phyloP scores from a whole-genome alignment of 1,284 basidiomycete genomes.

The Volvariella surrecta region DNA sequence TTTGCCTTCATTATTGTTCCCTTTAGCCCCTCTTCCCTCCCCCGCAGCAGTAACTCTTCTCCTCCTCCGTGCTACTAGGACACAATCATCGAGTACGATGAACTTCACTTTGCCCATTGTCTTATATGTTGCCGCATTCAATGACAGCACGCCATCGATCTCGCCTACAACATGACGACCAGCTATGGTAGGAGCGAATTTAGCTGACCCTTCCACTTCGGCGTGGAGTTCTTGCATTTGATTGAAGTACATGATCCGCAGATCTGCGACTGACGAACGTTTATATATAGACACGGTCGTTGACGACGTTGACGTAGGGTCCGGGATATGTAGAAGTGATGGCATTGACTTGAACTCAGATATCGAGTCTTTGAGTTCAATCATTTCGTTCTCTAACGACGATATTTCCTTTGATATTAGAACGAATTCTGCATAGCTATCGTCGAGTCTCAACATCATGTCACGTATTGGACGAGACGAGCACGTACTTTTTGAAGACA shows the following conservation, averaged over 20 bases:
- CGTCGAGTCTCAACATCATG: conserved; percentile 1
- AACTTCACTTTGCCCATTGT: conserved; percentile 83
- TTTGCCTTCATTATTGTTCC: conserved; percentile 44
- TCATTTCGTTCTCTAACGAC: conserved; percentile 94
- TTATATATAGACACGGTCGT: conserved; percentile 45
- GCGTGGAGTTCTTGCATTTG: conserved; percentile 91
- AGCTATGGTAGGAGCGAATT: conserved; percentile 85
- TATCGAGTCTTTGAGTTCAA: conserved; percentile 91
- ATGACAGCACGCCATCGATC: conserved; percentile 74
- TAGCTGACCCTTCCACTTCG: conserved; percentile 93
- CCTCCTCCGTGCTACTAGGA: conserved; percentile 74
- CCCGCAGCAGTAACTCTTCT: conserved; percentile 41
- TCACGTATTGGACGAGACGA: not conserved
- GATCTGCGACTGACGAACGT: conserved; percentile 87
- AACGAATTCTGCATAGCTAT: conserved; percentile 97
- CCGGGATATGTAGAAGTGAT: conserved; percentile 84
- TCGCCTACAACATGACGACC: conserved; percentile 90
- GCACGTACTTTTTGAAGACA: conserved; percentile 83
- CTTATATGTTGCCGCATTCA: conserved; percentile 96
- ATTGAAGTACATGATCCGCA: conserved; percentile 88
- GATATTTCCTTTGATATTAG: conserved; percentile 96
- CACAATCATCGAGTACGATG: conserved; percentile 86
- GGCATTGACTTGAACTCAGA: conserved; percentile 95
- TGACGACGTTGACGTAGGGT: conserved; percentile 51
- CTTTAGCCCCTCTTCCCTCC: conserved; percentile 20